These are phyloP conservation scores for Arthroderma sp. DNA, from an alignment of 2,329 filamentous ascomycete species.

Conservation along the genomic window DNA sequence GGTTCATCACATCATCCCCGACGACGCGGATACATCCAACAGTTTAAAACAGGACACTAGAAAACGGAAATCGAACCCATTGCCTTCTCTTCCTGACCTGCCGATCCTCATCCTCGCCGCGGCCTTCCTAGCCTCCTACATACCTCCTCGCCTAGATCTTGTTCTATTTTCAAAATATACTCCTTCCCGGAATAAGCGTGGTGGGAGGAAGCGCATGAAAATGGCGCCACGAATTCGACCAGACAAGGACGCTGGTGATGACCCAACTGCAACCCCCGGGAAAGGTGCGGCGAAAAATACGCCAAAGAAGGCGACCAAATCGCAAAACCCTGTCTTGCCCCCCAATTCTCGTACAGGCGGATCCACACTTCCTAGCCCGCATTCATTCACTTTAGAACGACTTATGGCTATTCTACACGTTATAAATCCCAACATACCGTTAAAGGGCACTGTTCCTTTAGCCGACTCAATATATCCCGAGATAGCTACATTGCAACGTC, in stretches of 20 bases:
- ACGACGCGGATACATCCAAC: constrained; percentile 12
- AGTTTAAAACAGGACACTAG: constrained; percentile 7
- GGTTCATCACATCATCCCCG: constrained; percentile 27
- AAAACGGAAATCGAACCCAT: constrained; percentile 14
- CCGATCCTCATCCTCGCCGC: constrained; percentile 35
- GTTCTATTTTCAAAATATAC: constrained; percentile 39
- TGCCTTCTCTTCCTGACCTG: constrained; percentile 32
- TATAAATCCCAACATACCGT: constrained; percentile 31
- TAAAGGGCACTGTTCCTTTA: constrained; percentile 15
- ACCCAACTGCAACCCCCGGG: constrained; percentile 9
- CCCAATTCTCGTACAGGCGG: constrained; percentile 23
- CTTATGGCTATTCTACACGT: constrained; percentile 36
- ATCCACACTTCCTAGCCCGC: constrained; percentile 28
- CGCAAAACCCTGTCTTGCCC: constrained; percentile 24
- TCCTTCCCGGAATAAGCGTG: constrained; percentile 31
- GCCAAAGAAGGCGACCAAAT: constrained; percentile 24
- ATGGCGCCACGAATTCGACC: constrained; percentile 19
- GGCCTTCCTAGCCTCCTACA: constrained; percentile 36
- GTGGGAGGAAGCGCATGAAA: constrained; percentile 24
- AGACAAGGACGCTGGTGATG: constrained; percentile 20
- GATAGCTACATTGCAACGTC: constrained; percentile 32
- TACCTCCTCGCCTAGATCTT: constrained; percentile 33
- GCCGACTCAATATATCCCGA: constrained; percentile 34
- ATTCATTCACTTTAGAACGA: constrained; percentile 33
- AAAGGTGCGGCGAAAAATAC: neutral